Evolutionary conservation across 2,329 filamentous ascomycete genomes (phyloP).

Genomic region (Curvularia sp.): DNA sequence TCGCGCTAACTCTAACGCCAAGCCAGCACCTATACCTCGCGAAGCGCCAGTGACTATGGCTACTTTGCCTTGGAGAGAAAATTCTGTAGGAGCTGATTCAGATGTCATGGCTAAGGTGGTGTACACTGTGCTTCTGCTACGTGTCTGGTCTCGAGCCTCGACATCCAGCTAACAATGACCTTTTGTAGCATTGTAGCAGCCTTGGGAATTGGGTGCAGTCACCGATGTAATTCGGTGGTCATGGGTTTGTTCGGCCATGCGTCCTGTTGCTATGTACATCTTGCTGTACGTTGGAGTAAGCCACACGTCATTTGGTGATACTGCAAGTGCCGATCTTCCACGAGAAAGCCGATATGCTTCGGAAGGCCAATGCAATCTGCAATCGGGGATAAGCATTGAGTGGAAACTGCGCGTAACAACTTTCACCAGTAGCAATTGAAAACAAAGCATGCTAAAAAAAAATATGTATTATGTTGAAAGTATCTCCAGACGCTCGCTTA

Average conservation of each 20-base stretch:
- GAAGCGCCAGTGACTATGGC: constrained; percentile 61
- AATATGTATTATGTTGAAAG: constrained; percentile 19
- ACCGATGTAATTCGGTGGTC: not conserved
- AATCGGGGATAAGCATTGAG: not conserved
- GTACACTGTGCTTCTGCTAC: not conserved
- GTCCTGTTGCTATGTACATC: not conserved
- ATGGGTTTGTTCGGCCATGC: not conserved
- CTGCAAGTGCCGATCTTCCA: constrained; percentile 9
- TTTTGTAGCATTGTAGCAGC: not conserved
- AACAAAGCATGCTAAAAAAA: not conserved
- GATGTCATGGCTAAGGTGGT: constrained; percentile 23
- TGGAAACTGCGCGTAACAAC: not conserved
- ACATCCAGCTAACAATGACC: not conserved
- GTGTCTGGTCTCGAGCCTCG: not conserved
- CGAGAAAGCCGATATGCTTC: constrained; percentile 16
- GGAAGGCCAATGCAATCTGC: not conserved
- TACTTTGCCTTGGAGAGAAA: constrained; percentile 45
- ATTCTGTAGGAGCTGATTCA: constrained; percentile 9
- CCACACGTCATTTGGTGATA: constrained; percentile 8
- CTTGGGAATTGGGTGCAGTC: not conserved
- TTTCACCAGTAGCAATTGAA: not conserved
- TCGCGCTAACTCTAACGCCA: constrained; percentile 58
- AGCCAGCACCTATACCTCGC: constrained; percentile 59
- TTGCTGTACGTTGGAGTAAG: not conserved
- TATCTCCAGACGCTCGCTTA: constrained; percentile 9